Evolutionary conservation across 148 eudicot species (phyloP).

Genomic region (Amaranthus cruentus): DNA sequence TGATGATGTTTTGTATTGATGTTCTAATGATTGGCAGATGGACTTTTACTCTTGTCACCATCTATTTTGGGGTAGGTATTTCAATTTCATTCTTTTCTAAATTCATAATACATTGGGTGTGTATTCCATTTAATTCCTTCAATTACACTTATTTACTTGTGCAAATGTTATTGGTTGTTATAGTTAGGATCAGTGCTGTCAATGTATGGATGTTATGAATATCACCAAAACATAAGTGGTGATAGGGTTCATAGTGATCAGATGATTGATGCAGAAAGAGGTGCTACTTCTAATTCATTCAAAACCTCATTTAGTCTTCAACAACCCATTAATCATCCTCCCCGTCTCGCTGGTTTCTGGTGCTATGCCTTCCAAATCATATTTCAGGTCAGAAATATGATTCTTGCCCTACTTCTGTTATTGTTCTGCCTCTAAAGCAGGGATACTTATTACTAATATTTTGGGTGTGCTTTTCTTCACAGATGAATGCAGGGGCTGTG

Average conservation of each 20-base stretch:
- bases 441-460: background rate
- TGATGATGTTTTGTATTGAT: background rate
- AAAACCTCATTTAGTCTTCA: constrained; percentile 24
- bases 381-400: constrained; percentile 50
- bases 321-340: constrained; percentile 27
- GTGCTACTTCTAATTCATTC: constrained; percentile 23
- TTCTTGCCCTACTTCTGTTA: no score
- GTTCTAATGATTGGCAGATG: constrained; percentile 48
- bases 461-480: background rate
- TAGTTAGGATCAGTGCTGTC: constrained; percentile 80
- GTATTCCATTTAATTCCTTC: background rate
- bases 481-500: constrained; percentile 98
- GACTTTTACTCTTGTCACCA: constrained; percentile 75
- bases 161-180: background rate
- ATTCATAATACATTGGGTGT: background rate
- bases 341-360: constrained; percentile 62
- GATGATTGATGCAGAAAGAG: constrained; percentile 49
- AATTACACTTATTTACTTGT: background rate
- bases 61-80: constrained; percentile 79
- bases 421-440: background rate
- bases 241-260: constrained; percentile 35
- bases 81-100: background rate
- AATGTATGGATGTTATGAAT: constrained; percentile 62
- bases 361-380: constrained; percentile 68
- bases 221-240: constrained; percentile 42